Evolutionary conservation across 805 yeast genomes (phyloP).

Genomic region (Suhomyces emberorum): DNA sequence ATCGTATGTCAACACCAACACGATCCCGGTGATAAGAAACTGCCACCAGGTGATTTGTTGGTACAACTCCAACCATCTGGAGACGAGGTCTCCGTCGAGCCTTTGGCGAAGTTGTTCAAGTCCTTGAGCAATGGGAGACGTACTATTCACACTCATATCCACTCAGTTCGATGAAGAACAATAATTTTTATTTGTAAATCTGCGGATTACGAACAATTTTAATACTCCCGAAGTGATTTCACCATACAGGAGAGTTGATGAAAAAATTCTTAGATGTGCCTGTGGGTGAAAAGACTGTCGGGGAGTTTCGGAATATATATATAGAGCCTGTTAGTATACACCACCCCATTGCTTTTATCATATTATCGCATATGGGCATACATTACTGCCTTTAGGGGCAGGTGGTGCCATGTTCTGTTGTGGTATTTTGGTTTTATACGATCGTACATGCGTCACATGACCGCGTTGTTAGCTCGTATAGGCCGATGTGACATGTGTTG

Average conservation of each 20-base stretch:
- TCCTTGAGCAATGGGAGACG: slow-evolving; percentile 5
- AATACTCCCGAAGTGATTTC: background rate
- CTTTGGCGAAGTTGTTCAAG: slow-evolving; percentile 2
- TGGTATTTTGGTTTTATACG: too few relatives aligned
- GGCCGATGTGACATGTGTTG: too few relatives aligned
- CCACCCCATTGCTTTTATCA: too few relatives aligned
- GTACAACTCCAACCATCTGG: slow-evolving; percentile 15
- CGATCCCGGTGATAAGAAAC: slow-evolving; percentile 43
- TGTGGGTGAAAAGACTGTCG: too few relatives aligned
- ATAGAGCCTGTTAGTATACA: too few relatives aligned
- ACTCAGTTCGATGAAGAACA: background rate
- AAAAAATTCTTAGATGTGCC: background rate
- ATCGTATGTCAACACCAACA: slow-evolving; percentile 57
- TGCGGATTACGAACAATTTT: background rate
- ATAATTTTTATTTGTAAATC: background rate
- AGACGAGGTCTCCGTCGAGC: slow-evolving; percentile 6
- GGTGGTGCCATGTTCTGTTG: too few relatives aligned
- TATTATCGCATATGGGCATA: too few relatives aligned
- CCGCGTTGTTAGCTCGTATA: too few relatives aligned
- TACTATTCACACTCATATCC: slow-evolving; percentile 3
- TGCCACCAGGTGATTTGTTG: slow-evolving; percentile 51
- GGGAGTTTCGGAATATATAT: too few relatives aligned
- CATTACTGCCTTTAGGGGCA: too few relatives aligned
- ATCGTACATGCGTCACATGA: too few relatives aligned
- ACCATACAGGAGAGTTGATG: background rate